Base-by-base conservation (phyloP, 305 asterid species). In the Plantago lanceolata region DNA sequence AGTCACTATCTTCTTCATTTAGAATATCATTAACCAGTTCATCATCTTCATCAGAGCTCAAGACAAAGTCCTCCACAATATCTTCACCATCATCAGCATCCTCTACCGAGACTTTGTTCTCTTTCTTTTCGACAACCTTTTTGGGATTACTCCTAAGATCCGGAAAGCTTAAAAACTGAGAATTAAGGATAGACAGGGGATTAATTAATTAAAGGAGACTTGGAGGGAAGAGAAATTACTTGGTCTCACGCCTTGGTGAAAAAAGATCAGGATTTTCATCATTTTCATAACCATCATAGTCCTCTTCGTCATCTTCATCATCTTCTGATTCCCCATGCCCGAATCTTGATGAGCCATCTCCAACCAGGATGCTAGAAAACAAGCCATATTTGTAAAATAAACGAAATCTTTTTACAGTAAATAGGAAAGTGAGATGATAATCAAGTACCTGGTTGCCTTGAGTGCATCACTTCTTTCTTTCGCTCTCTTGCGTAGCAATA, bases 1-100 rank as follows among this genome's bases (percentile, higher is more conserved):
- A 54, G 21, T 71, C 75, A 9, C 45, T 66, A 48, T 73, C 88
- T 19, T 73, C 96, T 8, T 16, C 73, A 13, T 78, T 75, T 11
- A 57, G 70, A 29, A 59, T 17, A 37, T 75, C 76, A 57, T 70
- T 75, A 16, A 64, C 3, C 7, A 72, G 76, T 66, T 61, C 68
- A 18, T 85, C 93, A 18, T 85, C 93, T 6, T 86, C 95, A 40
- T 89, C 96, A 3, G 90, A 81, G 75, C 96, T 92, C 62, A 89
- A 89, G 57, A 85, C 65, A 58, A 87, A 82, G 57, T 92, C 96
- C 80, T 83, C 89, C 20, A 86, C 79, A 7, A 91, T 73, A 67
- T 91, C 98, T 69, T 88, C 96, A 54, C 81, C 90, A 11, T 56
- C 16, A 35, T 79, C 85, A 26, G 49, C 65, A 50, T 66, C 66